These are phyloP conservation scores for Platanus orientalis DNA, from an alignment of 164 flowering plant genomes.

Conservation along the genomic window DNA sequence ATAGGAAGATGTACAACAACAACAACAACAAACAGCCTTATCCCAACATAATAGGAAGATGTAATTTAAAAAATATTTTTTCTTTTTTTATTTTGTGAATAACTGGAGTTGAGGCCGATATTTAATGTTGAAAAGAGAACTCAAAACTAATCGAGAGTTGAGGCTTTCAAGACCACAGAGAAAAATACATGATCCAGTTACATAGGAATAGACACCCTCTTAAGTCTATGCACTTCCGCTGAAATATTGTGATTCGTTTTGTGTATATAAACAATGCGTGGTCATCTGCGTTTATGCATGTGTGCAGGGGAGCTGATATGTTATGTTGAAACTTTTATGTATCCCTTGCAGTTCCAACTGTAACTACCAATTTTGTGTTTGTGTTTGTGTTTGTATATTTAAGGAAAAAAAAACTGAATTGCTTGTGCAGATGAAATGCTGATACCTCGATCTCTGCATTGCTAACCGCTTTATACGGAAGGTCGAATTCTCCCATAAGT, in stretches of 20 bases:
- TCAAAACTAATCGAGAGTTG: no score
- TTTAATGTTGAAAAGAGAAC: no score
- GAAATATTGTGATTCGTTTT: not conserved
- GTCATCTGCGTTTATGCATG: not conserved
- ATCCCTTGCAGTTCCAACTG: not conserved
- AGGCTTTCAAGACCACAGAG: no score
- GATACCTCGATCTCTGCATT: conserved; percentile 70
- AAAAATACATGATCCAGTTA: no score
- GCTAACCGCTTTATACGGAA: conserved; percentile 62
- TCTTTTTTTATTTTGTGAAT: no score
- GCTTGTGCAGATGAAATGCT: not conserved
- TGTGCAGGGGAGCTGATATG: not conserved
- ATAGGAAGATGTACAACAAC: not conserved
- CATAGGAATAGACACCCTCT: no score
- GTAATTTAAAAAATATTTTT: no score
- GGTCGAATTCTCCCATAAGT: conserved; percentile 57
- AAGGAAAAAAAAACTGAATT: not conserved
- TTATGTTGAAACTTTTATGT: not conserved
- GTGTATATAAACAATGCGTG: not conserved
- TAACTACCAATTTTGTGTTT: not conserved
- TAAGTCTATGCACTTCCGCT: no score
- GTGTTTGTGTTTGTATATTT: no score
- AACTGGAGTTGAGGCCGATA: no score
- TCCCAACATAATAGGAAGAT: no score
- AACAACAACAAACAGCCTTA: no score